Evolutionary conservation across 352 stramenopile species (phyloP).

Genomic region (Achlya hypogyna): DNA sequence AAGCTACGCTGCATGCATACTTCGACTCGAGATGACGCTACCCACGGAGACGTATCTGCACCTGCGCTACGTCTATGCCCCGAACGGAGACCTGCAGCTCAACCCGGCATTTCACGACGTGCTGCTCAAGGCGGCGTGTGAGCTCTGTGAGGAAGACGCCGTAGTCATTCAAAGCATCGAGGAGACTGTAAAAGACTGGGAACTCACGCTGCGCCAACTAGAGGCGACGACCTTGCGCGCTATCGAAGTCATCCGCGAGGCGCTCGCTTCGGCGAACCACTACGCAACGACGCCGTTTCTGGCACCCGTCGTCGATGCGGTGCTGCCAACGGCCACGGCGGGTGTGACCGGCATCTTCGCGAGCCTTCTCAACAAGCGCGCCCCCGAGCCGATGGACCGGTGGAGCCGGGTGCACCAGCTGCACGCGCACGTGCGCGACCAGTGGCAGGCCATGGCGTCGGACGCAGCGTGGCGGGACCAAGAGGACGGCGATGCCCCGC

Average conservation of each 20-base stretch:
- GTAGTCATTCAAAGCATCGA: background rate
- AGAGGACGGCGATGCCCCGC: background rate
- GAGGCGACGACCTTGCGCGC: background rate
- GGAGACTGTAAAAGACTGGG: background rate
- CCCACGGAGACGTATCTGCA: too few species aligned
- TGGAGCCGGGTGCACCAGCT: background rate
- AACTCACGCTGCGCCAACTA: background rate
- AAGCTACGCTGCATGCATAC: conserved; percentile 10
- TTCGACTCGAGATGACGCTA: conserved; percentile 2
- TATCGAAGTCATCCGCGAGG: background rate
- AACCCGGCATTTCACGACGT: background rate
- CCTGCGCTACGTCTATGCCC: too few species aligned
- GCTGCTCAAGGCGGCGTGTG: background rate
- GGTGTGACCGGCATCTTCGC: background rate
- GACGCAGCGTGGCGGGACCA: background rate
- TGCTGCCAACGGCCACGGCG: background rate
- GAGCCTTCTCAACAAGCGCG: background rate
- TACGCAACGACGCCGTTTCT: background rate
- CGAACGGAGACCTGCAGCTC: too few species aligned
- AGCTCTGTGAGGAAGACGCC: background rate
- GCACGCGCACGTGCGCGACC: background rate
- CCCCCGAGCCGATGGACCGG: background rate
- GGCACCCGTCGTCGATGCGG: background rate
- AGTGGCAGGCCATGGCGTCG: background rate
- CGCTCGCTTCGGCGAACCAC: background rate